phyloP scores from a whole-genome alignment of 2,329 filamentous ascomycete genomes.

The Dothistroma pini region DNA sequence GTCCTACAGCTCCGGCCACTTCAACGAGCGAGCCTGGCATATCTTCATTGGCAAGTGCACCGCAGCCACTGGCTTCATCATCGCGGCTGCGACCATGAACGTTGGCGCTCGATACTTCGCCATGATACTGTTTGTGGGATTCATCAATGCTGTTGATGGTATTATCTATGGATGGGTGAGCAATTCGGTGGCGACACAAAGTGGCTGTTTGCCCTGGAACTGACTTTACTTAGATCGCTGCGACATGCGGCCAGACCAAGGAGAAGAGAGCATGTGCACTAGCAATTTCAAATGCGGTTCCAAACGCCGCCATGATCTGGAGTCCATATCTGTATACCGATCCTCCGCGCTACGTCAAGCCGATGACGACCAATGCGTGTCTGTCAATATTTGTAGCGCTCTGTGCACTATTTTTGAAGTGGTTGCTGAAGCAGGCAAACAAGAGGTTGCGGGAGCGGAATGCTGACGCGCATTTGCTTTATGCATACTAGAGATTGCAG shows the following conservation, averaged over 20 bases:
- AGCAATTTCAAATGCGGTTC: conserved; percentile 49
- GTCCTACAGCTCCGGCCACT: conserved; percentile 37
- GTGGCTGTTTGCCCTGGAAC: not conserved
- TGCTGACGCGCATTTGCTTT: not conserved
- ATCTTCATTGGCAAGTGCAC: conserved; percentile 37
- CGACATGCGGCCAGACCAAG: conserved; percentile 47
- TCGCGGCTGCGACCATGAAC: conserved; percentile 38
- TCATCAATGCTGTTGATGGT: conserved; percentile 46
- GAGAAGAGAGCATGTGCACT: conserved; percentile 50
- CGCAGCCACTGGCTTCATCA: conserved; percentile 38
- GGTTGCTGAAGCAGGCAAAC: not conserved
- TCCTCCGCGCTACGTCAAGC: conserved; percentile 42
- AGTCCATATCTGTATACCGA: conserved; percentile 42
- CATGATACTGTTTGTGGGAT: conserved; percentile 13
- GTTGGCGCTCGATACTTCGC: conserved; percentile 34
- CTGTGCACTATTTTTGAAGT: not conserved
- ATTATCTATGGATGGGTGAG: conserved; percentile 49
- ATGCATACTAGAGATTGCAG: not conserved
- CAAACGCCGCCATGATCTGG: conserved; percentile 49
- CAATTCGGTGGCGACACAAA: conserved; percentile 12
- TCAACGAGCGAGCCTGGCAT: conserved; percentile 42
- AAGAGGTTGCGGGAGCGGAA: not conserved
- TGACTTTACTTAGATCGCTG: not conserved
- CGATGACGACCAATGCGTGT: not conserved
- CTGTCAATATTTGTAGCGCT: not conserved